Conservation (phyloP, 179 eudicot species). For the Drosera spatulata region DNA sequence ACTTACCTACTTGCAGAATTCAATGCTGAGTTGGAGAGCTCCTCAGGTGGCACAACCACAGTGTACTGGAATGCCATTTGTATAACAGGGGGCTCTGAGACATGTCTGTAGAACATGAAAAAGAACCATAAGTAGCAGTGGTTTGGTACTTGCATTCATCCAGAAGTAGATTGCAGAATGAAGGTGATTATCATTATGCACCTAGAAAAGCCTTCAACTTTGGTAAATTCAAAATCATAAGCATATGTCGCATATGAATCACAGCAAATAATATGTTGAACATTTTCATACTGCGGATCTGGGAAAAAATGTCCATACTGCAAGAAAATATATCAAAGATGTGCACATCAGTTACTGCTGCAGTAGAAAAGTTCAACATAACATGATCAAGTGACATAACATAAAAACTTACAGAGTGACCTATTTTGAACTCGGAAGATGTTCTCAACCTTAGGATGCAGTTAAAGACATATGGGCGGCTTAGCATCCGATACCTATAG, state of each 20-base stretch:
- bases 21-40: constrained; percentile 45
- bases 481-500: constrained; percentile 90
- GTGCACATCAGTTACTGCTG: background rate
- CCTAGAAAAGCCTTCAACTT: constrained; percentile 80
- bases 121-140: constrained; percentile 4
- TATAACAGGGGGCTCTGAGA: constrained; percentile 70
- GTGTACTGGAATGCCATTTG: constrained; percentile 96
- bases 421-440: constrained; percentile 74
- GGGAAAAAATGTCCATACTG: constrained; percentile 99
- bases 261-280: constrained; percentile 91
- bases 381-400: constrained; percentile 3
- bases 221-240: constrained; percentile 90
- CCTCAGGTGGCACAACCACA: constrained; percentile 85
- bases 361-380: background rate
- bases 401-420: constrained; percentile 61
- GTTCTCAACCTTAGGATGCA: constrained; percentile 81
- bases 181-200: constrained; percentile 11
- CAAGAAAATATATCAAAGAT: constrained; percentile 11
- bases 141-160: too few species aligned
- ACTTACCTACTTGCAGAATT: constrained; percentile 68
- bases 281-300: constrained; percentile 95
- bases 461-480: constrained; percentile 94
- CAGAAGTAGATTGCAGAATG: background rate
- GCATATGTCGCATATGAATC: constrained; percentile 94
- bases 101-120: constrained; percentile 39